Percentiles rank a stretch among this genome's conserved stretches.
Conservation (phyloP, 345 rosid genomes). For the Dovyalis caffra region DNA sequence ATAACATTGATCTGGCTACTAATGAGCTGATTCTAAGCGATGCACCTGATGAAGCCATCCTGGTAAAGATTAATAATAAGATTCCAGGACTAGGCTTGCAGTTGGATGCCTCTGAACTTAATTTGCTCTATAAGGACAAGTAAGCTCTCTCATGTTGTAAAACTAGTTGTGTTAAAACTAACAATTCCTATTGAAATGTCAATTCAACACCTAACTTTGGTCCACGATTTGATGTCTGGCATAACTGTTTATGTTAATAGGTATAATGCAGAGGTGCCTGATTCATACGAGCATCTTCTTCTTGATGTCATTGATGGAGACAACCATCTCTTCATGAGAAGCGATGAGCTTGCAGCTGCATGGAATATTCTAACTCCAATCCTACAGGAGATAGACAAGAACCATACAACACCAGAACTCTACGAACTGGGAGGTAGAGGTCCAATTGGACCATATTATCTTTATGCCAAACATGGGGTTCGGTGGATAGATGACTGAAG, state of each 20-base stretch:
- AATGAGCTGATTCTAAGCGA: slow-evolving; percentile 67
- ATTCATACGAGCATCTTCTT: slow-evolving; percentile 73
- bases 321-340: slow-evolving; percentile 78
- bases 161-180: not conserved
- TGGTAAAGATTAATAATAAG: slow-evolving; percentile 67
- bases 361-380: slow-evolving; percentile 61
- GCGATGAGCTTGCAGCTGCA: slow-evolving; percentile 76
- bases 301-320: slow-evolving; percentile 84
- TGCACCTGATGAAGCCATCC: slow-evolving; percentile 68
- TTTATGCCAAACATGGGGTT: slow-evolving; percentile 70
- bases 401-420: slow-evolving; percentile 51
- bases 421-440: slow-evolving; percentile 77
- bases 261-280: slow-evolving; percentile 65
- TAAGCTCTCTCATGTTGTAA: slow-evolving; percentile 13
- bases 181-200: not conserved
- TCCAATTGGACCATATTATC: slow-evolving; percentile 68
- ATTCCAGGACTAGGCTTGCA: slow-evolving; percentile 72
- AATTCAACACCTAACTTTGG: not conserved
- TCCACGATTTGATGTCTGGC: too few relatives aligned
- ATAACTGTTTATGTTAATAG: slow-evolving; percentile 22
- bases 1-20: slow-evolving; percentile 47
- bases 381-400: slow-evolving; percentile 54
- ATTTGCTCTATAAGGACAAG: slow-evolving; percentile 75
- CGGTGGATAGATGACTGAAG: slow-evolving; percentile 53
- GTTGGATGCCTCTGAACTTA: slow-evolving; percentile 74